A percentile compares a stretch with the other conserved stretches of the same genome.
Evolutionary conservation across 805 yeast species (phyloP).

Genomic region (Candida mattraensis): DNA sequence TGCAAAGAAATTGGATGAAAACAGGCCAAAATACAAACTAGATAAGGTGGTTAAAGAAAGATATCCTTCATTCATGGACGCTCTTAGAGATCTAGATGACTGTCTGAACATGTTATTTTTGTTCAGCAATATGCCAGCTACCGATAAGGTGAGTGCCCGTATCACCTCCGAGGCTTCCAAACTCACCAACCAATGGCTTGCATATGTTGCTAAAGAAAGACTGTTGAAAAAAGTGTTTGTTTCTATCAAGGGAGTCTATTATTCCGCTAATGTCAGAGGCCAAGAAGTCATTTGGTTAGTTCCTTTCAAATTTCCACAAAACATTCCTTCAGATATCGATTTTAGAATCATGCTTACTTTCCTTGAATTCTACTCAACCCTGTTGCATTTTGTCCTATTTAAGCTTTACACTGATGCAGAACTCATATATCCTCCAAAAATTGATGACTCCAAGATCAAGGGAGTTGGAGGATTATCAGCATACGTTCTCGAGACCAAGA

Average conservation of each 20-base stretch:
- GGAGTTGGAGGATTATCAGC: constrained; percentile 89
- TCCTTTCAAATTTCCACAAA: constrained; percentile 96
- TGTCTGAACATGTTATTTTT: constrained; percentile 93
- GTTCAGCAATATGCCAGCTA: constrained; percentile 93
- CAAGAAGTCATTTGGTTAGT: constrained; percentile 95
- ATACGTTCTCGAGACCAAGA: constrained; percentile 66
- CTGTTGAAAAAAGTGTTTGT: constrained; percentile 86
- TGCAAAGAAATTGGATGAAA: constrained; percentile 81
- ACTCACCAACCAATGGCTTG: constrained; percentile 93
- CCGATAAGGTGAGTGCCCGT: constrained; percentile 73
- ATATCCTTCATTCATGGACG: constrained; percentile 91
- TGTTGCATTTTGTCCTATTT: constrained; percentile 82
- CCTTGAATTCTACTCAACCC: constrained; percentile 91
- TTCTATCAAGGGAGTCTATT: constrained; percentile 95
- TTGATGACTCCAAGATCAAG: constrained; percentile 69
- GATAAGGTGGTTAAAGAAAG: constrained; percentile 93
- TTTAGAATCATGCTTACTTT: constrained; percentile 96
- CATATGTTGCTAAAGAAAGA: constrained; percentile 84
- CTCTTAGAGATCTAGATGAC: constrained; percentile 91
- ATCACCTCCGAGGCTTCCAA: constrained; percentile 86
- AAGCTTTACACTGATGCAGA: constrained; percentile 83
- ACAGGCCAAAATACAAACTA: constrained; percentile 80
- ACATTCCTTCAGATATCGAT: constrained; percentile 91
- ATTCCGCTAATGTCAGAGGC: constrained; percentile 86
- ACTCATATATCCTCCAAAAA: constrained; percentile 87